phyloP scores from a whole-genome alignment of 805 yeast genomes.

The Pichia deserticola region DNA sequence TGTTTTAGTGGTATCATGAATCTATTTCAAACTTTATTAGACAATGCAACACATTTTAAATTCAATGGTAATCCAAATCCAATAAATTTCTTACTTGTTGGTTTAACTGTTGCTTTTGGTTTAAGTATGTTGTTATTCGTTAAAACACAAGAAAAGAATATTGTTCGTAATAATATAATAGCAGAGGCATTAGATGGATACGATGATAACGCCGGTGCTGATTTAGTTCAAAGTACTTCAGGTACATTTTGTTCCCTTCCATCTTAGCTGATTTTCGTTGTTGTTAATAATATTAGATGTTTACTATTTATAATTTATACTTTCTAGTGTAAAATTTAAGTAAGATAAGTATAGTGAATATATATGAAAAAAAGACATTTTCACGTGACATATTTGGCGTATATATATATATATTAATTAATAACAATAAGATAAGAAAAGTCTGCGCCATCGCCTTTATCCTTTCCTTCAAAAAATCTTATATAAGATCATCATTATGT shows the following conservation, averaged over 20 bases:
- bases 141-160: constrained; percentile 31
- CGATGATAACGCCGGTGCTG: constrained; percentile 11
- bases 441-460: too few species aligned
- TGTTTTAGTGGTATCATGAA: constrained; percentile 79
- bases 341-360: too few species aligned
- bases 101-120: constrained; percentile 48
- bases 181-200: constrained; percentile 59
- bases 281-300: too few species aligned
- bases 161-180: constrained; percentile 48
- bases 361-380: too few species aligned
- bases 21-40: constrained; percentile 62
- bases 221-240: background rate
- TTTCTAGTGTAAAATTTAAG: too few species aligned
- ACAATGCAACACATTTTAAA: constrained; percentile 56
- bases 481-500: too few species aligned
- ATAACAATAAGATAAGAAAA: too few species aligned
- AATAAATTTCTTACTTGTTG: constrained; percentile 51
- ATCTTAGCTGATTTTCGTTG: too few species aligned
- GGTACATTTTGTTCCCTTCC: background rate
- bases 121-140: constrained; percentile 37
- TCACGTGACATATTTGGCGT: too few species aligned
- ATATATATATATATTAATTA: too few species aligned
- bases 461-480: too few species aligned
- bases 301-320: too few species aligned
- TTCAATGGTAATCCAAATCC: constrained; percentile 77